These are phyloP conservation scores for Fusarium keratoplasticum DNA, from an alignment of 2,329 filamentous ascomycete species.

Conservation along the genomic window DNA sequence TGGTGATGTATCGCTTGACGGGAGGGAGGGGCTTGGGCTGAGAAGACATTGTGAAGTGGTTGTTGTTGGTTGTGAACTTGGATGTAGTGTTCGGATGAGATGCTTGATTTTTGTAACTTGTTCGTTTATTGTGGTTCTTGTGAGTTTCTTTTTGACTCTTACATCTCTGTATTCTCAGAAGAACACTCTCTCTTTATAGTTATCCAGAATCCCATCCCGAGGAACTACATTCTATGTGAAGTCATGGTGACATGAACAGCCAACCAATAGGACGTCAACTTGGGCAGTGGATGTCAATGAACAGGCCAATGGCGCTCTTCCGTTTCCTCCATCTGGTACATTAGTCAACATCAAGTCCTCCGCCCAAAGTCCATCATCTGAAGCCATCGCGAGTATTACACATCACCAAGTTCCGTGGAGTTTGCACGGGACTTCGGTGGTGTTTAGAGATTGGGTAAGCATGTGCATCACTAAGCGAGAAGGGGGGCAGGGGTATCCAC, in stretches of 20 bases:
- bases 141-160: neutral
- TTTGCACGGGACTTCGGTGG: neutral
- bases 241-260: neutral
- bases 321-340: neutral
- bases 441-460: neutral
- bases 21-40: conserved; percentile 26
- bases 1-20: conserved; percentile 37
- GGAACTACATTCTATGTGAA: neutral
- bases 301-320: neutral
- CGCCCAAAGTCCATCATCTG: neutral
- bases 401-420: conserved; percentile 21
- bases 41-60: conserved; percentile 20
- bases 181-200: conserved; percentile 6
- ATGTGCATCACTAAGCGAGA: neutral
- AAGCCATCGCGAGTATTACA: conserved; percentile 13
- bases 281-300: neutral
- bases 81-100: neutral
- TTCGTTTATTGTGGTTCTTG: neutral
- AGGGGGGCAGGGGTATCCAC: neutral
- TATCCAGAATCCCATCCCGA: neutral
- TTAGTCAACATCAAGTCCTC: neutral
- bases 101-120: neutral
- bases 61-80: neutral
- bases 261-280: neutral
- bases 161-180: neutral